Conservation (phyloP, 73 alveolate genomes). For the Blepharisma stoltei region DNA sequence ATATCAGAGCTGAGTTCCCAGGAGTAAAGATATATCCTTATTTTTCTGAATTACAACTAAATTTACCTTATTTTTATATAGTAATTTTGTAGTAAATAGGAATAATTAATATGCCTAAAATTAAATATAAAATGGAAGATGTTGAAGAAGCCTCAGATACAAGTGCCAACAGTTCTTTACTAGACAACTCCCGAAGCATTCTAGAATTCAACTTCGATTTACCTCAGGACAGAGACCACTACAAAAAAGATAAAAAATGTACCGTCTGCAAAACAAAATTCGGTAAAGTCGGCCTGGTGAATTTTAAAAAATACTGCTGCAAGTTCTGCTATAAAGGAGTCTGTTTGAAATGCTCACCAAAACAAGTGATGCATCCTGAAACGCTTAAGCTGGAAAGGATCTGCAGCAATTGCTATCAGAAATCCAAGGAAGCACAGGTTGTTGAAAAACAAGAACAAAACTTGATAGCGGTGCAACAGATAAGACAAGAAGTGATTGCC, state of each 20-base stretch:
- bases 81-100: no score
- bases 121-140: no score
- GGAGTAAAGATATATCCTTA: no score
- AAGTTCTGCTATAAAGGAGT: slow-evolving; percentile 19
- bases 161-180: no score
- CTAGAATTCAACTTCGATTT: not conserved
- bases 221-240: not conserved
- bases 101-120: no score
- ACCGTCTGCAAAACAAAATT: slow-evolving; percentile 13
- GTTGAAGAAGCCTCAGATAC: no score
- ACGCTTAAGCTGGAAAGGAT: not conserved
- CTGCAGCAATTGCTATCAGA: slow-evolving; percentile 5
- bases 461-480: no score
- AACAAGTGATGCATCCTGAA: slow-evolving; percentile 8
- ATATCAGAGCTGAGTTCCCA: slow-evolving; percentile 16
- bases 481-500: no score
- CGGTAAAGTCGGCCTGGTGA: slow-evolving; percentile 9
- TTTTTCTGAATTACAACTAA: no score
- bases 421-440: not conserved
- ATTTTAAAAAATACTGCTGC: slow-evolving; percentile 8
- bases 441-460: slow-evolving; percentile 23
- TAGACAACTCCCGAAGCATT: no score
- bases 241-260: not conserved
- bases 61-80: no score
- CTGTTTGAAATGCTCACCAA: not conserved